A percentile compares a stretch with the other conserved stretches of the same genome.
Conservation (phyloP, 2,329 filamentous ascomycete species). For the Niveomyces coronatus region DNA sequence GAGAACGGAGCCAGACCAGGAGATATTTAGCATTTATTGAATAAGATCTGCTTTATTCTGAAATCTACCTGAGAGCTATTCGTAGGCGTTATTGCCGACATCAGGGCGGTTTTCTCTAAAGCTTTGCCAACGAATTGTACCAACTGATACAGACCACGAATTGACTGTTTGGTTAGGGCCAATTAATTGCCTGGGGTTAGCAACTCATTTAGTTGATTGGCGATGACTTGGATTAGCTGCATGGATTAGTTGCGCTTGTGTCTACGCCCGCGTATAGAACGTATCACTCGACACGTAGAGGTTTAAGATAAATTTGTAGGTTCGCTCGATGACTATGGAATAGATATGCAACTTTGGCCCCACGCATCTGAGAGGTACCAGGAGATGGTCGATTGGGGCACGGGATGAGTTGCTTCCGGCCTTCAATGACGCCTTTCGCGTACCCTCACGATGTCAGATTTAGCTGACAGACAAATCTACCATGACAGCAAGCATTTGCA, state of each 20-base stretch:
- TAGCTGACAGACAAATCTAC: background rate
- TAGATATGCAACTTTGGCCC: background rate
- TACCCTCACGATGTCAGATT: background rate
- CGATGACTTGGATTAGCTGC: background rate
- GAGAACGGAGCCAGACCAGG: slow-evolving; percentile 4
- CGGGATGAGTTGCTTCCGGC: background rate
- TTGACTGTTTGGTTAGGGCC: background rate
- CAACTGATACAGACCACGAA: background rate
- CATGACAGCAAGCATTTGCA: background rate
- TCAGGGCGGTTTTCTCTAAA: background rate
- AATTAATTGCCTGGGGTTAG: background rate
- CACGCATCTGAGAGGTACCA: background rate
- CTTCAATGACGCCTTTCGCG: background rate
- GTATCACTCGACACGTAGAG: background rate
- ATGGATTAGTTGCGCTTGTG: background rate
- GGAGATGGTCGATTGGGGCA: background rate
- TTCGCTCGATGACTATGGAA: background rate
- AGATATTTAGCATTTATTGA: background rate
- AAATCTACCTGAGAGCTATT: background rate
- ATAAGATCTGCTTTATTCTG: background rate
- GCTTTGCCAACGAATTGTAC: background rate
- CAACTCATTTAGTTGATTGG: background rate
- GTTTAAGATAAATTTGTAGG: background rate
- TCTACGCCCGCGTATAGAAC: background rate
- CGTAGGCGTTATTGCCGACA: background rate